A percentile compares a stretch with the other conserved stretches of the same genome.
Conservation (phyloP, 768 basidiomycete genomes). For the Galerina sulciceps region DNA sequence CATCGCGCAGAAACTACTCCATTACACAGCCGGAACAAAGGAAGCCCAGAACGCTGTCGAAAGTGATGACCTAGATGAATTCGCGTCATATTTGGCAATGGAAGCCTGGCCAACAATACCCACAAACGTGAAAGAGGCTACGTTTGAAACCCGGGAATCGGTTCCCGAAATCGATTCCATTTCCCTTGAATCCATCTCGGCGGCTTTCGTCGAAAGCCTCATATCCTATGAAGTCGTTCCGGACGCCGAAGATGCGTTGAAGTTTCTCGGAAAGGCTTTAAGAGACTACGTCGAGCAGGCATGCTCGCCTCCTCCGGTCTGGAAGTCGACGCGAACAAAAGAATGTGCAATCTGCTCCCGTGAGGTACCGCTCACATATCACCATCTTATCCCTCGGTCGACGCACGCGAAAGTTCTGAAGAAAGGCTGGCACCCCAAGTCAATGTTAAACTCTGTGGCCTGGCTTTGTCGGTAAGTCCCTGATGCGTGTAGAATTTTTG, state of each 20-base stretch:
- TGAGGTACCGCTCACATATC: constrained; percentile 61
- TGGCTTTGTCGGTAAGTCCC: constrained; percentile 56
- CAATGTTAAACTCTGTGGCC: constrained; percentile 59
- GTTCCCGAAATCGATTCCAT: background rate
- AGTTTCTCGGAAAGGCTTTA: constrained; percentile 45
- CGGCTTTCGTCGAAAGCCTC: constrained; percentile 34
- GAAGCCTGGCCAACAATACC: constrained; percentile 55
- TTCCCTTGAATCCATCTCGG: background rate
- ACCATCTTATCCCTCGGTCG: constrained; percentile 62
- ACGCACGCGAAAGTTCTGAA: constrained; percentile 59
- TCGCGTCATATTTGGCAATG: constrained; percentile 51
- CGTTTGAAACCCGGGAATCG: constrained; percentile 37
- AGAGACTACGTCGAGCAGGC: constrained; percentile 47
- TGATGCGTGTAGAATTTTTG: background rate
- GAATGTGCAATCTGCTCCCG: constrained; percentile 66
- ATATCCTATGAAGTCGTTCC: constrained; percentile 48
- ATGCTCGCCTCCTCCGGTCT: constrained; percentile 53
- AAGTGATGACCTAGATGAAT: constrained; percentile 48
- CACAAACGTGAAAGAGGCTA: constrained; percentile 34
- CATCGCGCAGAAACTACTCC: constrained; percentile 36
- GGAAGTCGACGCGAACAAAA: constrained; percentile 53
- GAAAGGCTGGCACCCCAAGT: constrained; percentile 58
- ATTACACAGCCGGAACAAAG: background rate
- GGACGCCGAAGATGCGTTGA: constrained; percentile 43
- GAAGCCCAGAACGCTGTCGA: constrained; percentile 8